phyloP scores from a whole-genome alignment of 164 flowering plant species.

The Aristolochia contorta region DNA sequence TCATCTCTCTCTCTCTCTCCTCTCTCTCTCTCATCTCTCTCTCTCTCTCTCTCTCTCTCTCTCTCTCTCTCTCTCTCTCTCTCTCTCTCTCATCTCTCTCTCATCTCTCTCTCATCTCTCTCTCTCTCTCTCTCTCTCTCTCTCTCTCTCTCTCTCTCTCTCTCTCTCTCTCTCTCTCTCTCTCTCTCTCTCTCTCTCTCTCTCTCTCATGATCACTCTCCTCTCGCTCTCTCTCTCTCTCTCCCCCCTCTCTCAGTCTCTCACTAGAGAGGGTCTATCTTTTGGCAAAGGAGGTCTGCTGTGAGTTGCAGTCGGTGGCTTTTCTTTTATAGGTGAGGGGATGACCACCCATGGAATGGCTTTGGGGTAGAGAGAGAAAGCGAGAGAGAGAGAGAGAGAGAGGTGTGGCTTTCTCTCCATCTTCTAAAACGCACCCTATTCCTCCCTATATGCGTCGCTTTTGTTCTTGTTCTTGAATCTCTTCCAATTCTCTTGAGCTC shows the following conservation, averaged over 20 bases:
- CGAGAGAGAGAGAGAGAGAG: conserved; percentile 12
- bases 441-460: conserved; percentile 32
- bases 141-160: no score
- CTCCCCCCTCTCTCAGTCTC: conserved; percentile 4
- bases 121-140: no score
- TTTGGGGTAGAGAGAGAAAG: conserved; percentile 10
- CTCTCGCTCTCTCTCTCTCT: no score
- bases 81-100: no score
- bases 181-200: no score
- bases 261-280: conserved; percentile 9
- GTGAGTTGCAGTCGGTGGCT: conserved; percentile 19
- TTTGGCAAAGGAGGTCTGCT: conserved; percentile 30
- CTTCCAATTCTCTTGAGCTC: conserved; percentile 19
- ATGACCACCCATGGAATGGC: conserved; percentile 6
- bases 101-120: no score
- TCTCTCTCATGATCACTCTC: no score
- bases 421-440: conserved; percentile 71
- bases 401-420: conserved; percentile 15
- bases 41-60: no score
- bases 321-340: conserved; percentile 5
- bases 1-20: conserved; percentile 8
- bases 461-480: conserved; percentile 82
- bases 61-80: no score
- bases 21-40: not conserved
- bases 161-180: no score